phyloP scores from a whole-genome alignment of 331 rosid genomes.

The Stylosanthes scabra region DNA sequence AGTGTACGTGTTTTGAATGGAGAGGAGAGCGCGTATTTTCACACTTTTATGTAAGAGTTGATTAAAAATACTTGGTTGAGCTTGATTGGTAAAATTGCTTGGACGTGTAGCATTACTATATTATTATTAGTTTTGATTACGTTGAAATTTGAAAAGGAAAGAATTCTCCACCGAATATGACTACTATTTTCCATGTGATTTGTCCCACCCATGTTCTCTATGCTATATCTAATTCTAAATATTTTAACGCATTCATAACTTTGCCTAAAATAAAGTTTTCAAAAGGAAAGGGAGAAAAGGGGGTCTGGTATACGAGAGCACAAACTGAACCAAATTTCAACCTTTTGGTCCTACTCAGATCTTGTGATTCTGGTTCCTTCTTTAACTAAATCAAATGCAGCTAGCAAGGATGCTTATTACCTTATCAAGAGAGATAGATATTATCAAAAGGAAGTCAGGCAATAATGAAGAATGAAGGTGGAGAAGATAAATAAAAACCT shows the following conservation, averaged over 20 bases:
- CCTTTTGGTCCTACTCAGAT: slow-evolving; percentile 29
- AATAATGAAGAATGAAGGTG: no score
- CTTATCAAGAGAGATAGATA: no score
- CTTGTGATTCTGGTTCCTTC: not conserved
- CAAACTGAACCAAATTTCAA: slow-evolving; percentile 14
- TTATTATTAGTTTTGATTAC: slow-evolving; percentile 63
- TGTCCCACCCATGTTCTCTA: slow-evolving; percentile 53
- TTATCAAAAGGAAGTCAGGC: no score
- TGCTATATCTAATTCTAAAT: slow-evolving; percentile 15
- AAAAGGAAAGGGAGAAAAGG: not conserved
- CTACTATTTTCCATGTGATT: slow-evolving; percentile 70
- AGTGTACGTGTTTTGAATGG: no score
- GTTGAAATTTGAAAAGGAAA: slow-evolving; percentile 43
- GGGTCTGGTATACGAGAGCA: not conserved
- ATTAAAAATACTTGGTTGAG: no score
- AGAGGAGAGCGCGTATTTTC: no score
- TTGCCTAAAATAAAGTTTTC: not conserved
- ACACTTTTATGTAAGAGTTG: no score
- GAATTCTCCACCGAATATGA: slow-evolving; percentile 26
- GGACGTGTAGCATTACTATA: no score
- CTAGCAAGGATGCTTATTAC: no score
- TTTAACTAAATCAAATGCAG: no score
- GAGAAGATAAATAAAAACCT: no score
- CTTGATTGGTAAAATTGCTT: no score
- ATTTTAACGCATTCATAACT: not conserved